phyloP scores from a whole-genome alignment of 2,329 filamentous ascomycete genomes.

The Thermothelomyces thermophilus region DNA sequence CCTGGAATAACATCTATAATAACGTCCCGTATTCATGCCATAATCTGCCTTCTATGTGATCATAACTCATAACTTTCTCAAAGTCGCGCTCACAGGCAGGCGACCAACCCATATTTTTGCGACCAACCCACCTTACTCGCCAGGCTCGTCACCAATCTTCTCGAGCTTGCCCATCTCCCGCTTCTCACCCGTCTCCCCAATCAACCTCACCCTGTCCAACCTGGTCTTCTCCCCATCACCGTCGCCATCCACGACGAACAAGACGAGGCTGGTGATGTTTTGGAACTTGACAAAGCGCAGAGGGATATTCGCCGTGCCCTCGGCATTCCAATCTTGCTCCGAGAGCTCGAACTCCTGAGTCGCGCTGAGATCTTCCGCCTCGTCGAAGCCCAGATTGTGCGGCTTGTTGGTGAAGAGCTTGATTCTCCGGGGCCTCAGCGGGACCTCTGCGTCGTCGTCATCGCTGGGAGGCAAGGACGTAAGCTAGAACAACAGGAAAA shows the following conservation, averaged over 20 bases:
- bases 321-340: conserved; percentile 72
- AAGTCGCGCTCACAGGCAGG: neutral
- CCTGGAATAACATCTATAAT: too few species aligned
- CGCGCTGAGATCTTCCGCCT: conserved; percentile 78
- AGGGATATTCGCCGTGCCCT: conserved; percentile 64
- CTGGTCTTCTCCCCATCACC: conserved; percentile 79
- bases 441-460: conserved; percentile 55
- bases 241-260: conserved; percentile 86
- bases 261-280: conserved; percentile 75
- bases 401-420: conserved; percentile 83
- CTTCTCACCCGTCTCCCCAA: conserved; percentile 89
- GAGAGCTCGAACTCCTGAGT: conserved; percentile 74
- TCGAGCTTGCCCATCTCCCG: conserved; percentile 89
- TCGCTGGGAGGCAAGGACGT: conserved; percentile 68
- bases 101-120: neutral
- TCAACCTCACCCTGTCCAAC: conserved; percentile 68
- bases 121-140: conserved; percentile 17
- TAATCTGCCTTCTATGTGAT: conserved; percentile 9
- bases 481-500: conserved; percentile 52
- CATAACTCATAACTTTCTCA: conserved; percentile 6
- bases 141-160: conserved; percentile 74
- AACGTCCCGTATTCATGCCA: conserved; percentile 8
- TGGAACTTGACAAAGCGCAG: conserved; percentile 97
- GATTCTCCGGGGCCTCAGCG: conserved; percentile 75
- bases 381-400: conserved; percentile 89